Base-by-base conservation (phyloP, 1,139 yeast species). In the Blastobotrys serpentis region DNA sequence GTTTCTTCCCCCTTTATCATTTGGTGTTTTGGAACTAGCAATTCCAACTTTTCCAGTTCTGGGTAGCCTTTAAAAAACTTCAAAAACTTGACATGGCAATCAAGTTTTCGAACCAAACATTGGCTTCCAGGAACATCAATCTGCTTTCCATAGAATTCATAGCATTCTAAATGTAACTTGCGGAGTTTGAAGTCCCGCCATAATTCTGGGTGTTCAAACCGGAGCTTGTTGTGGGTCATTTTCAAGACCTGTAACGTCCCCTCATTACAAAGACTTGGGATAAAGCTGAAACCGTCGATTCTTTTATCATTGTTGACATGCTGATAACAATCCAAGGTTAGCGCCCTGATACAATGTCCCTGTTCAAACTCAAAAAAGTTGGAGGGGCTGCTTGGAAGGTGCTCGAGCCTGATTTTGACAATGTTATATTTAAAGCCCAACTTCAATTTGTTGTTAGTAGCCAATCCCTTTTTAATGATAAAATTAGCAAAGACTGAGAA, bases 61-160 rank as follows among this genome's bases (percentile, higher is more conserved):
- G 32, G 32, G n/a, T 29, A 29, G 4, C 14, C n/a, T 11, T 29
- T 29, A 14, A 29, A 29, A 29, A 29, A 29, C 13, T 29, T 29
- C 13, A 29, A 29, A 29, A 29, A 29, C 13, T 29, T 29, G 13
- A 29, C 32, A 11, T 29, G 7, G 32, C 32, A 29, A 11, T 4
- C 7, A 11, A 29, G 32, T 29, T 14, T 11, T 11, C n/a, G 7
- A 4, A 29, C 32, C 32, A 29, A 11, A 29, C 32, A 29, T 29
- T 29, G 32, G 32, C 32, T 29, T 11, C 32, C 32, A 11, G 32
- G 32, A 4, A 29, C 32, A 29, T 29, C 32, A 11, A 29, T 29
- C n/a, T 14, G 32, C 13, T 29, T 29, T 11, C 32, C 32, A 29
- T 29, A 29, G n/a, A 29, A 29, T 7, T 29, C 32, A 11, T 11